phyloP scores from a whole-genome alignment of 495 filamentous ascomycete species.

The Xanthoparmelia taractica region DNA sequence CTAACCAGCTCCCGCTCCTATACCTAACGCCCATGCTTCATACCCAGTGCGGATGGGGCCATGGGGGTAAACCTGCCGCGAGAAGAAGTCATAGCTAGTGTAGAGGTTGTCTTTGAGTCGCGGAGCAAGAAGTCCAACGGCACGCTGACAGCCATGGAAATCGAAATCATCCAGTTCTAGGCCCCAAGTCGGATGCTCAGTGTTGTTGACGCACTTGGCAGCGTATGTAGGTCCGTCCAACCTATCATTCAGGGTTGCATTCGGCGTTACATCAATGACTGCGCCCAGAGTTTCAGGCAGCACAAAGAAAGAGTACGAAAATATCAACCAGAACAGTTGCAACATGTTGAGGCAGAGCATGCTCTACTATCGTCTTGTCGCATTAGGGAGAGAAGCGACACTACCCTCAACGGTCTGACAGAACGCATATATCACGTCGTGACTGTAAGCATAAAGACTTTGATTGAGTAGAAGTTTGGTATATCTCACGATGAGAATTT shows the following conservation, averaged over 20 bases:
- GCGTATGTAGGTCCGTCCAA: not conserved
- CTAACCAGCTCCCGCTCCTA: constrained; percentile 10
- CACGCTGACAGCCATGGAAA: not conserved
- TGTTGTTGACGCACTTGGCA: constrained; percentile 1
- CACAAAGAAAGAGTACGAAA: not conserved
- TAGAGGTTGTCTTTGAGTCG: not conserved
- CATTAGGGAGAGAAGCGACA: not conserved
- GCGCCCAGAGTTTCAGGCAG: constrained; percentile 4
- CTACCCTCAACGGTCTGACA: not conserved
- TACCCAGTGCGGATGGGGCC: not conserved
- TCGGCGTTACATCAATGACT: not conserved
- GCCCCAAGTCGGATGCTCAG: not conserved
- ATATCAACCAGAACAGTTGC: not conserved
- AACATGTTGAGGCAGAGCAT: not conserved
- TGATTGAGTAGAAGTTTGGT: not conserved
- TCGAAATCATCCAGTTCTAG: not conserved
- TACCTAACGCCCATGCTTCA: constrained; percentile 2
- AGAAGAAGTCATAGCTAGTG: constrained; percentile 2
- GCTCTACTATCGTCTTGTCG: not conserved
- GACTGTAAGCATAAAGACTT: not conserved
- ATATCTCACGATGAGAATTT: not conserved
- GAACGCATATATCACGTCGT: not conserved
- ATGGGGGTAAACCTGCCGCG: not conserved
- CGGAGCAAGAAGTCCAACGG: not conserved
- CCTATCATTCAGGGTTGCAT: not conserved